Evolutionary conservation across 257 asterid genomes (phyloP).

Genomic region (Nicotiana knightiana): DNA sequence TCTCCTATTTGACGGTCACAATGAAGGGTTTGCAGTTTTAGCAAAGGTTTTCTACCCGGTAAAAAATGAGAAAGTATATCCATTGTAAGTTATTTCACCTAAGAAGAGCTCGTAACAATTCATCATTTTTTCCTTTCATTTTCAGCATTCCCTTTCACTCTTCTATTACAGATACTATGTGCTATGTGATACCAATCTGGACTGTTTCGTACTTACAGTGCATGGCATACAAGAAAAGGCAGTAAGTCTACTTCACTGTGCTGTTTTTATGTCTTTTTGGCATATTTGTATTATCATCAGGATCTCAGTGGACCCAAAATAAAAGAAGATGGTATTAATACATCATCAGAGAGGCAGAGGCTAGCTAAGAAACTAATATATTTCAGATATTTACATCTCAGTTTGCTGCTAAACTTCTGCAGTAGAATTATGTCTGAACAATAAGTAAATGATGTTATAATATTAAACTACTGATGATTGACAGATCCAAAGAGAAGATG

Average conservation of each 20-base stretch:
- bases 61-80: slow-evolving; percentile 53
- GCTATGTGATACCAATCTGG: slow-evolving; percentile 68
- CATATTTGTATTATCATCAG: not conserved
- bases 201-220: slow-evolving; percentile 55
- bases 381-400: not conserved
- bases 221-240: slow-evolving; percentile 59
- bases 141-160: not conserved
- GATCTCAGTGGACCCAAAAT: not conserved
- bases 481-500: slow-evolving; percentile 81
- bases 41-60: slow-evolving; percentile 59
- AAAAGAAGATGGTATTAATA: not conserved
- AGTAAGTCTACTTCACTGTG: slow-evolving; percentile 35
- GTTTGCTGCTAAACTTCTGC: not conserved
- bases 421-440: not conserved
- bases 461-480: not conserved
- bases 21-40: slow-evolving; percentile 61
- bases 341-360: not conserved
- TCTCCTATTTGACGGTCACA: slow-evolving; percentile 58
- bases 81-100: slow-evolving; percentile 52
- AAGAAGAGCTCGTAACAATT: not conserved
- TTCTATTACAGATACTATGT: slow-evolving; percentile 58
- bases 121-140: not conserved
- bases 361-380: not conserved
- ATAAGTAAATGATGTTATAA: not conserved
- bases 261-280: not conserved